Conservation (phyloP, 352 stramenopile genomes). For the Phytophthora meadii region DNA sequence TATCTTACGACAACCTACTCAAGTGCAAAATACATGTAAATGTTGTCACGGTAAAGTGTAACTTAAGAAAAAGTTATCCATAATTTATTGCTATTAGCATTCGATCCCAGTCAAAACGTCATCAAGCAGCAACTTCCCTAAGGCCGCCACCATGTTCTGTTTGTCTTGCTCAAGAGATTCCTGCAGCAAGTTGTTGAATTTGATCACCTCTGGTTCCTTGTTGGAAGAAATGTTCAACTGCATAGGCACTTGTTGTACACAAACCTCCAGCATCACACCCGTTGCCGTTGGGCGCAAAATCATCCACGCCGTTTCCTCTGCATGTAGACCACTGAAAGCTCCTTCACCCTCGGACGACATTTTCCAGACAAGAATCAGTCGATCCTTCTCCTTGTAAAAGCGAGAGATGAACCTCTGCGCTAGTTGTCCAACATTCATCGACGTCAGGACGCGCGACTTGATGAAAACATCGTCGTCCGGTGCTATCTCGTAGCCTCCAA, state of each 20-base stretch:
- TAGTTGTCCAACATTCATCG: not conserved
- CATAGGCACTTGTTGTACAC: conserved; percentile 41
- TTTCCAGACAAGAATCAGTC: conserved; percentile 63
- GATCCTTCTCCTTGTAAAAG: conserved; percentile 42
- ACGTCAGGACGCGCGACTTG: conserved; percentile 32
- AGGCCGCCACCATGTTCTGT: conserved; percentile 6
- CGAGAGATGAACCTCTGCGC: conserved; percentile 38
- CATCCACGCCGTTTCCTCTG: conserved; percentile 36
- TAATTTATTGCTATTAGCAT: conserved; percentile 1
- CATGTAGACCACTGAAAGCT: conserved; percentile 24
- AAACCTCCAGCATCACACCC: conserved; percentile 37
- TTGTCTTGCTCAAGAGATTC: conserved; percentile 22
- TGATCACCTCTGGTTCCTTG: conserved; percentile 19
- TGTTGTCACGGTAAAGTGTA: too few relatives aligned
- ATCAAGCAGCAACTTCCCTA: conserved; percentile 28
- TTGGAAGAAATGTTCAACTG: not conserved
- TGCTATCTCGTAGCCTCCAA: conserved; percentile 1
- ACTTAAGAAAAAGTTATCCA: too few relatives aligned
- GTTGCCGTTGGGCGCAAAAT: conserved; percentile 5
- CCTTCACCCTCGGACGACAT: conserved; percentile 42
- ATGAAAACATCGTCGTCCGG: conserved; percentile 34
- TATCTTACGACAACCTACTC: too few relatives aligned
- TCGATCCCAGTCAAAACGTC: conserved; percentile 22
- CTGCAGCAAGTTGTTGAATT: conserved; percentile 29
- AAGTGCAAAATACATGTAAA: too few relatives aligned